Evolutionary conservation across 768 basidiomycete species (phyloP), one percentile per base, ranked within the genome.

Genomic region (Boletus speciosus): DNA sequence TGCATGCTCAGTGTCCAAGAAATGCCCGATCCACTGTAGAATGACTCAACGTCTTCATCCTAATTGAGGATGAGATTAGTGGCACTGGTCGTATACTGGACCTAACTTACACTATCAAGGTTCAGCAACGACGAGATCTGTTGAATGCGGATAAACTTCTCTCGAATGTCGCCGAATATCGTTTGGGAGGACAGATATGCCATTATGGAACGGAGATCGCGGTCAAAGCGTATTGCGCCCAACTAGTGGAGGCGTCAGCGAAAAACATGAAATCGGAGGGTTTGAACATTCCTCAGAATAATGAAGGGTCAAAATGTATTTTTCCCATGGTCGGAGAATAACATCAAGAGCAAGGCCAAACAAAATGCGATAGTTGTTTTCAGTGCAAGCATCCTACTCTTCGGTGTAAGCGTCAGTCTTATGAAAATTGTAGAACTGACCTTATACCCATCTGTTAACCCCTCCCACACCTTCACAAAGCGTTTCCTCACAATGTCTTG

Each of bases 21-120:
- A 58, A 97, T 93, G 19, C 95, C 95, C 4, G 93, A 95, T 49
- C 89, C 84, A 59, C 88, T 91, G 71, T 93, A 98, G 69, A 98
- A 97, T 50, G 95, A 92, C 59, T 95, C 90, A 5, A 94, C 85
- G 61, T 94, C 92, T 70, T 97, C 95, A 61, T 96, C 94, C 93
- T 94, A 61, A 36, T 43, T 40, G 19, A 27, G 32, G 15, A 16
- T 49, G 21, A 47, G 29, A 56, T 64, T 35, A 59, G 52, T 25
- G 35, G 36, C 41, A 11, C 56, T 44, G 7, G 5, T 25, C 12
- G 36, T 42, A 44, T 23, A 31, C 23, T 46, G n/a, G 32, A 49
- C 21, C 42, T 39, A 25, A 47, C 56, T 53, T 63, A 89, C 91
- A 50, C 72, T 76, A 65, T 97, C 94, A 39, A 98, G 75, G 69